Evolutionary conservation across 202 grass and related monocot genomes (phyloP).

Genomic region (Alloteropsis angusta): DNA sequence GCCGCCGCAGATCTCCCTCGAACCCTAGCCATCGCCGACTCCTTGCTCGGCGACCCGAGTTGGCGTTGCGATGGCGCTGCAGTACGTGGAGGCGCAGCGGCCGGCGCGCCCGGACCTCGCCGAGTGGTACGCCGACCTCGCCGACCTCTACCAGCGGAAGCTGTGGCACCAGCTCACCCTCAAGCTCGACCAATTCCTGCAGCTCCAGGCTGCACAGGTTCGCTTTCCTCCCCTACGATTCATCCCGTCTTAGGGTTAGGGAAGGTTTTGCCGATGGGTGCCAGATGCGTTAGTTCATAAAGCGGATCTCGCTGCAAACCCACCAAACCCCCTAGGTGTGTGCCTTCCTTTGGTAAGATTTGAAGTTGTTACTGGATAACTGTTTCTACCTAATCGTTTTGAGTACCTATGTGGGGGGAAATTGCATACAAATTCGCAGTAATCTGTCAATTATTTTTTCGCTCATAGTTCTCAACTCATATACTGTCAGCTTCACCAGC

Average conservation of each 20-base stretch:
- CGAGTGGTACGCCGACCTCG: slow-evolving; percentile 62
- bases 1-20: slow-evolving; percentile 3
- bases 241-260: neutral
- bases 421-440: neutral
- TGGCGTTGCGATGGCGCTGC: slow-evolving; percentile 59
- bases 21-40: neutral
- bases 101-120: slow-evolving; percentile 67
- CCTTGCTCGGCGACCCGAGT: neutral
- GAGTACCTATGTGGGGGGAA: neutral
- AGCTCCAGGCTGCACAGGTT: slow-evolving; percentile 72
- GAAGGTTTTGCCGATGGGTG: neutral
- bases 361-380: neutral
- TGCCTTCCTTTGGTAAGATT: neutral
- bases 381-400: neutral
- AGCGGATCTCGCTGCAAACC: slow-evolving; percentile 13
- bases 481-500: neutral
- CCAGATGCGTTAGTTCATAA: neutral
- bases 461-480: neutral
- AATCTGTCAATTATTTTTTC: neutral
- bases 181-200: slow-evolving; percentile 89
- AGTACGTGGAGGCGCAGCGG: slow-evolving; percentile 76
- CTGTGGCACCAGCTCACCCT: slow-evolving; percentile 97
- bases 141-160: slow-evolving; percentile 77
- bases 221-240: neutral
- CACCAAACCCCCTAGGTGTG: neutral